Evolutionary conservation across 139 green algal species (phyloP), one percentile per base, ranked within the genome.

Genomic region (Volvox reticuliferus): DNA sequence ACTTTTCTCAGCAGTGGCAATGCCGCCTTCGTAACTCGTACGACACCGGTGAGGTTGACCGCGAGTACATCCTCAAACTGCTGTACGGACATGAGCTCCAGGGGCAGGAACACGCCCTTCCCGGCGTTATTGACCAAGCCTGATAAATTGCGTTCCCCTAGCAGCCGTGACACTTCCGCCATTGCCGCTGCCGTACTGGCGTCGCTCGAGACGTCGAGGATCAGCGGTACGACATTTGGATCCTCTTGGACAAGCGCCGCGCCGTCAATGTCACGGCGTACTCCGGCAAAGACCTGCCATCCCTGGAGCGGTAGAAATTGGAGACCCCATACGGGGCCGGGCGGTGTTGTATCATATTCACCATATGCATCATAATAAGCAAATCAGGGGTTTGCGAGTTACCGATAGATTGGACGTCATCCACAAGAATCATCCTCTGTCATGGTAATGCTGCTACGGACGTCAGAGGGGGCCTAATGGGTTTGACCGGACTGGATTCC

Each of bases 111-210:
- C 18, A 86, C 12, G 12, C 78, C 86, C 50, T 91, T 87, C 30
- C 88, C 88, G 18, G 88, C 88, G 28, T 91, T 91, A 36, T 91
- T 91, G 0, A 91, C 79, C 88, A 91, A 44, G 35, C 79, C 88
- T 2, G 44, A 36, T 16, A 87, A 79, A 36, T 81, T 80, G 2
- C 50, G 26, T 1, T 44, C 65, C 17, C 79, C 37, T n/a, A 86
- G 44, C 28, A 22, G 28, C 12, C 3, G 18, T 12, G 61, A 14
- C 5, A 91, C 37, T 35, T 71, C 36, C 18, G 35, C 50, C 65
- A 79, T 28, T 0, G 88, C 88, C 17, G 79, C 88, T 9, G 37
- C 37, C 35, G 50, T 75, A 30, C 50, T 79, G 12, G 26, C 63
- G 28, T 36, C 26, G 79, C 22, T 62, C 14, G 65, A 82, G 35